These are phyloP conservation scores for Leccinum subtestaceum DNA, from an alignment of 768 basidiomycete species.

Conservation along the genomic window DNA sequence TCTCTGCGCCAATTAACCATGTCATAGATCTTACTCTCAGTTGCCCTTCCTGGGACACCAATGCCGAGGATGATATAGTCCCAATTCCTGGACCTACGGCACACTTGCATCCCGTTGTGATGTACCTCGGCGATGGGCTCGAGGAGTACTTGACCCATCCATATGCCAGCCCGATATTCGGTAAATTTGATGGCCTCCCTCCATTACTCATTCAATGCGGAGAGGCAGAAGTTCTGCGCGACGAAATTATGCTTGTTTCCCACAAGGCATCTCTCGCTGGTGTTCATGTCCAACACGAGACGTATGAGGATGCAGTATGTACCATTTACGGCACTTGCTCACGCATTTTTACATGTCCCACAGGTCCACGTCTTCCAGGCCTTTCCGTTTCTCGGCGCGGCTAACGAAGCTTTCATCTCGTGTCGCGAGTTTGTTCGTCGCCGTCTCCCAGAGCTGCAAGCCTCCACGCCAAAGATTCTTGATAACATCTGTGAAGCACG, in stretches of 20 bases:
- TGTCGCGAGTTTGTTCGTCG: slow-evolving; percentile 67
- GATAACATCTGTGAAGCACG: slow-evolving; percentile 53
- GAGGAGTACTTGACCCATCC: slow-evolving; percentile 90
- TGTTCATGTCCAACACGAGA: slow-evolving; percentile 81
- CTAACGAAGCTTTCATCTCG: slow-evolving; percentile 65
- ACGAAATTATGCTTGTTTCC: slow-evolving; percentile 87
- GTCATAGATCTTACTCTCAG: slow-evolving; percentile 86
- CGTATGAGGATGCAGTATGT: slow-evolving; percentile 88
- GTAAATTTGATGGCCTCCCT: slow-evolving; percentile 81
- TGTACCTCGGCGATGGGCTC: slow-evolving; percentile 83
- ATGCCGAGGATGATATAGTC: slow-evolving; percentile 81
- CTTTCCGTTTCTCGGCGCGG: slow-evolving; percentile 71
- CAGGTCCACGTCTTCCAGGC: slow-evolving; percentile 91
- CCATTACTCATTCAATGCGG: slow-evolving; percentile 90
- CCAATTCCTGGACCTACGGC: slow-evolving; percentile 69
- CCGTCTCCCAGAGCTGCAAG: slow-evolving; percentile 53
- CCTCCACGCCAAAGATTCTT: slow-evolving; percentile 49
- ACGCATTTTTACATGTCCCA: slow-evolving; percentile 1
- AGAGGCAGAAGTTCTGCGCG: slow-evolving; percentile 92
- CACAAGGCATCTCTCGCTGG: slow-evolving; percentile 90
- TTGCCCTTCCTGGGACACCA: slow-evolving; percentile 97
- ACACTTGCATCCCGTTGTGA: slow-evolving; percentile 90
- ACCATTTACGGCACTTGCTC: neutral
- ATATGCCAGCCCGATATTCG: slow-evolving; percentile 94
- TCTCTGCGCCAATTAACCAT: slow-evolving; percentile 9